These are phyloP conservation scores for Phellopilus nigrolimitatus DNA, from an alignment of 1,284 basidiomycete species.

Conservation along the genomic window DNA sequence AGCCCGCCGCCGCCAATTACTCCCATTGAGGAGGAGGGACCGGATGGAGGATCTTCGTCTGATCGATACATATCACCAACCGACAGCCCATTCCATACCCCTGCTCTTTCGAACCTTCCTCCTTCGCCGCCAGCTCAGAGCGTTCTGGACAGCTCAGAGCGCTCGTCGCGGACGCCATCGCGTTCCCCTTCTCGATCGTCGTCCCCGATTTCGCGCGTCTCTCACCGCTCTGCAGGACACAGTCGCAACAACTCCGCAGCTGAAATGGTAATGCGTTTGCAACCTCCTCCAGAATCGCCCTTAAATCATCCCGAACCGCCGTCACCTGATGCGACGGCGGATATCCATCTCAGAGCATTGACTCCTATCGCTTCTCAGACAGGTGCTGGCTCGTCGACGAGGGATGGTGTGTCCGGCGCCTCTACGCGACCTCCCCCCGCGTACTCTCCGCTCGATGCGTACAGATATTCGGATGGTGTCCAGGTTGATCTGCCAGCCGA, in stretches of 20 bases:
- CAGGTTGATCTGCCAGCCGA: slow-evolving; percentile 80
- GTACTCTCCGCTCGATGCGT: slow-evolving; percentile 79
- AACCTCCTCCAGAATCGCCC: slow-evolving; percentile 72
- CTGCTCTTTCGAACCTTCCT: slow-evolving; percentile 46
- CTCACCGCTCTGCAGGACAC: slow-evolving; percentile 40
- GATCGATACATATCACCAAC: slow-evolving; percentile 60
- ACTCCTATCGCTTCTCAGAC: slow-evolving; percentile 26
- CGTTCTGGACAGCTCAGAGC: slow-evolving; percentile 24
- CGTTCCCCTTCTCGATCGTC: slow-evolving; percentile 29
- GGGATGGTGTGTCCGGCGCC: slow-evolving; percentile 25
- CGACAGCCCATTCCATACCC: slow-evolving; percentile 55
- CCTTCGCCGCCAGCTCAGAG: slow-evolving; percentile 37
- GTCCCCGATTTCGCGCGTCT: slow-evolving; percentile 29
- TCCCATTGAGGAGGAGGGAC: slow-evolving; percentile 61
- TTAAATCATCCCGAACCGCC: slow-evolving; percentile 62
- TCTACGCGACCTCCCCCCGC: slow-evolving; percentile 65
- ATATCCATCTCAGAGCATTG: slow-evolving; percentile 72
- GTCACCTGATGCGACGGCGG: slow-evolving; percentile 70
- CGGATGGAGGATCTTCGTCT: slow-evolving; percentile 36
- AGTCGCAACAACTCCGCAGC: slow-evolving; percentile 27
- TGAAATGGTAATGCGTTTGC: slow-evolving; percentile 62
- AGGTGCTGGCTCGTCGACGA: slow-evolving; percentile 21
- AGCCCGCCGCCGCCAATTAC: slow-evolving; percentile 76
- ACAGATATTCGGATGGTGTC: slow-evolving; percentile 73
- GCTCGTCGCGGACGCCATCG: slow-evolving; percentile 46